These are phyloP conservation scores for Ascochyta koolunga DNA, from an alignment of 2,329 filamentous ascomycete species.

Conservation along the genomic window DNA sequence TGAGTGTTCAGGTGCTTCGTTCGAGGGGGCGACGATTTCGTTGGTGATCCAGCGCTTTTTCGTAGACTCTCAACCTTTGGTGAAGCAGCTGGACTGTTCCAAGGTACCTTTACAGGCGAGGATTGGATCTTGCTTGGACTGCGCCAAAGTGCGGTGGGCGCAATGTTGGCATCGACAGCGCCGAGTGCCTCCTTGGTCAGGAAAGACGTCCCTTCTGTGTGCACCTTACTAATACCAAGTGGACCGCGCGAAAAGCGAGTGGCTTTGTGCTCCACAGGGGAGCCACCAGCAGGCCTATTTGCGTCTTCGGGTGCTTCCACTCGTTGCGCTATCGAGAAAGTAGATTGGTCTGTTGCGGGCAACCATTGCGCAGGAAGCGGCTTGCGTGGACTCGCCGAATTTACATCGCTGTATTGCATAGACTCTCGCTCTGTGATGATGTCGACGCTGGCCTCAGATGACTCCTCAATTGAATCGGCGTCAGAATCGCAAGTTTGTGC, in stretches of 20 bases:
- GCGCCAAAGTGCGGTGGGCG: constrained; percentile 12
- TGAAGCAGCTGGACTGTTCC: constrained; percentile 28
- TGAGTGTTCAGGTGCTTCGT: constrained; percentile 1
- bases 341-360: constrained; percentile 19
- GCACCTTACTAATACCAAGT: constrained; percentile 18
- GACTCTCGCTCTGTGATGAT: constrained; percentile 1
- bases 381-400: constrained; percentile 30
- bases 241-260: constrained; percentile 26
- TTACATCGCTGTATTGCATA: neutral
- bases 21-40: constrained; percentile 28
- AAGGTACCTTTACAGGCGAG: constrained; percentile 24
- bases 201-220: constrained; percentile 25
- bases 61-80: constrained; percentile 18
- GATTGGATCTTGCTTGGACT: constrained; percentile 21
- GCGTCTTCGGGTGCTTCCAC: constrained; percentile 29
- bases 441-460: constrained; percentile 1
- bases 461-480: constrained; percentile 11
- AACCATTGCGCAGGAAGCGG: constrained; percentile 37
- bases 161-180: constrained; percentile 28
- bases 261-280: constrained; percentile 21
- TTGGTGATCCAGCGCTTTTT: constrained; percentile 18
- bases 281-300: constrained; percentile 19
- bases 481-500: constrained; percentile 10
- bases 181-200: constrained; percentile 39
- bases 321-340: constrained; percentile 30